phyloP scores from a whole-genome alignment of 148 eudicot species.

The Drosera capensis region DNA sequence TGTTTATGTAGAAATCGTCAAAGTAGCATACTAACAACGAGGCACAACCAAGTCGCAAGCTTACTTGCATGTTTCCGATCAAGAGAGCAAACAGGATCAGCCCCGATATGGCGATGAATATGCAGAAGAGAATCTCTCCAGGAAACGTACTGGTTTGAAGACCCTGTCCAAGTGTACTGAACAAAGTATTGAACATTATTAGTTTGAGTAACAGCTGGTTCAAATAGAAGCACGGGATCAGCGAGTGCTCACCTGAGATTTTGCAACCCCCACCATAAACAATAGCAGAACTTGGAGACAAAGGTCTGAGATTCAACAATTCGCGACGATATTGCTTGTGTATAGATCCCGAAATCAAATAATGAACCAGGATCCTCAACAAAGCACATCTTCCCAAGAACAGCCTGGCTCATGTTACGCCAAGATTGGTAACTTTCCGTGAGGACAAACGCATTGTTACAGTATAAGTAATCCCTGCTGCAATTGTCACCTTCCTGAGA shows the following conservation, averaged over 20 bases:
- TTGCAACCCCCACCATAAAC: slow-evolving; percentile 68
- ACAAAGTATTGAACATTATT: neutral
- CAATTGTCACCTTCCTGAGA: slow-evolving; percentile 10
- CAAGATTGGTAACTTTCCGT: slow-evolving; percentile 17
- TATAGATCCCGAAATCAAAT: slow-evolving; percentile 46
- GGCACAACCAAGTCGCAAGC: too few species aligned
- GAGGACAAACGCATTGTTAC: slow-evolving; percentile 11
- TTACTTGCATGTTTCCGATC: slow-evolving; percentile 63
- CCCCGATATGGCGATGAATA: slow-evolving; percentile 36
- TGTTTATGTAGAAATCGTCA: too few species aligned
- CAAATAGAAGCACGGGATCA: neutral
- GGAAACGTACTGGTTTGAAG: slow-evolving; percentile 44
- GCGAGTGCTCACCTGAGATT: slow-evolving; percentile 33
- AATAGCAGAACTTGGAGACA: slow-evolving; percentile 40
- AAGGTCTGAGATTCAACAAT: slow-evolving; percentile 26
- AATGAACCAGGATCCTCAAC: slow-evolving; percentile 7
- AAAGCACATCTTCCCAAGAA: slow-evolving; percentile 21
- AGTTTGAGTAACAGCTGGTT: neutral
- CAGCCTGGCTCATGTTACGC: slow-evolving; percentile 12
- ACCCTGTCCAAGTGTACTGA: slow-evolving; percentile 60
- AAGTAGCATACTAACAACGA: too few species aligned
- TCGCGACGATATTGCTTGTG: slow-evolving; percentile 23
- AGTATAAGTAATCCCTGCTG: slow-evolving; percentile 21
- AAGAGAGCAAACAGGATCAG: slow-evolving; percentile 54
- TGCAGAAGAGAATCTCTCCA: slow-evolving; percentile 37